phyloP scores from a whole-genome alignment of 768 basidiomycete species.

The Hypsizygus marmoreus region DNA sequence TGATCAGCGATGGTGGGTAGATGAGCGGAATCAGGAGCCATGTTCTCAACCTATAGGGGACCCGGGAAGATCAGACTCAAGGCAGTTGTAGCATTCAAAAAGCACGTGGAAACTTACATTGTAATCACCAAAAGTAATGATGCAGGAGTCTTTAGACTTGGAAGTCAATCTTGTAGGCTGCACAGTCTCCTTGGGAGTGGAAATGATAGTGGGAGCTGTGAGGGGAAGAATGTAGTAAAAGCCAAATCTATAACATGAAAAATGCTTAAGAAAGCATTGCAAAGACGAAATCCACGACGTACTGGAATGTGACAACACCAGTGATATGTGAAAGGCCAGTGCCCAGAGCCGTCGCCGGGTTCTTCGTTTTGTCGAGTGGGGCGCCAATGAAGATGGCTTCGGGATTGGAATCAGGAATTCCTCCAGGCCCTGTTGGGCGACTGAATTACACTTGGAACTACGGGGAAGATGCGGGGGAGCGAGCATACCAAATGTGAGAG shows the following conservation, averaged over 20 bases:
- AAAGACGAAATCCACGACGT: constrained; percentile 16
- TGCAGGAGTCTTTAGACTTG: constrained; percentile 36
- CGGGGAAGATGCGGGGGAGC: background rate
- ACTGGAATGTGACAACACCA: constrained; percentile 59
- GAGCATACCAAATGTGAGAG: constrained; percentile 46
- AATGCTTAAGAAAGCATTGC: background rate
- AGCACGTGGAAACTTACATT: constrained; percentile 40
- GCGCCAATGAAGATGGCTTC: constrained; percentile 56
- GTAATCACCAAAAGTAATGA: constrained; percentile 59
- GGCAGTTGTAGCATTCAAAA: too few relatives aligned
- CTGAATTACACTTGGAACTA: background rate
- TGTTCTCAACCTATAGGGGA: constrained; percentile 54
- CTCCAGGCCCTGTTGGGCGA: constrained; percentile 40
- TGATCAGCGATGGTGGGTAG: constrained; percentile 52
- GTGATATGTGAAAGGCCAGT: constrained; percentile 48
- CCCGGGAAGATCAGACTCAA: too few relatives aligned
- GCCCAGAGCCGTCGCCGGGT: constrained; percentile 52
- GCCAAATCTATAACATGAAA: constrained; percentile 35
- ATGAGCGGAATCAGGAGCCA: constrained; percentile 50
- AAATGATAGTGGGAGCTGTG: constrained; percentile 51
- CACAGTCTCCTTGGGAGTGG: constrained; percentile 33
- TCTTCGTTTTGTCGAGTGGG: constrained; percentile 54
- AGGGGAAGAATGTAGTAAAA: constrained; percentile 60
- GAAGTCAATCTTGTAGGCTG: constrained; percentile 42
- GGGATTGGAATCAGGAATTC: constrained; percentile 58